phyloP scores from a whole-genome alignment of 495 filamentous ascomycete genomes.

The Annulohypoxylon stygium region DNA sequence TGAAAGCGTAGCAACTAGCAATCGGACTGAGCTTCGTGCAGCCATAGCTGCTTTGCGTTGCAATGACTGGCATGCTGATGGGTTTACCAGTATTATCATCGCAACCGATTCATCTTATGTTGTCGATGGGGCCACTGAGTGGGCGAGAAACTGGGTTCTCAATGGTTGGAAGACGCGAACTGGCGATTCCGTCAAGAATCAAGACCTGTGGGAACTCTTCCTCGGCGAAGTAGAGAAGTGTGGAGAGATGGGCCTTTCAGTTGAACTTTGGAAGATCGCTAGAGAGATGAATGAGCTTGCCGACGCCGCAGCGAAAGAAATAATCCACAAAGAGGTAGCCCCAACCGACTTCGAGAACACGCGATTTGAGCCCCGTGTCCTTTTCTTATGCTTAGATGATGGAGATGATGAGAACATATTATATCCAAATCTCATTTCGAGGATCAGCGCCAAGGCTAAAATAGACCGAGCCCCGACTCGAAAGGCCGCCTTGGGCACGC shows the following conservation, averaged over 20 bases:
- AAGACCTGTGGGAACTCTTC: not conserved
- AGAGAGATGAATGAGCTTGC: not conserved
- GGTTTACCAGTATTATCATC: not conserved
- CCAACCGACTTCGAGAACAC: not conserved
- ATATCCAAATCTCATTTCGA: conserved; percentile 5
- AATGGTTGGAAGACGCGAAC: not conserved
- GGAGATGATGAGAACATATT: not conserved
- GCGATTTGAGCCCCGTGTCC: not conserved
- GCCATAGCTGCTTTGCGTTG: not conserved
- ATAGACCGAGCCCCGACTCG: conserved; percentile 8
- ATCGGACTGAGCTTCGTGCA: not conserved
- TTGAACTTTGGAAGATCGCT: not conserved
- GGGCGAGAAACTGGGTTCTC: not conserved
- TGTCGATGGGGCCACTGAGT: not conserved
- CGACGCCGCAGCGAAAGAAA: not conserved
- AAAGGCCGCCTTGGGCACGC: conserved; percentile 11
- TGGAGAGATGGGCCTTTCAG: not conserved
- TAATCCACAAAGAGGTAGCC: not conserved
- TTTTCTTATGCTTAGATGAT: conserved; percentile 6
- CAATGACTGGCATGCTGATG: not conserved
- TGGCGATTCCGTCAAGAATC: not conserved
- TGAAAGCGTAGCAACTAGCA: not conserved
- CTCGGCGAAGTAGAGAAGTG: not conserved
- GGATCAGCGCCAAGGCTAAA: conserved; percentile 2
- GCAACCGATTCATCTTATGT: not conserved